Conservation (phyloP, 768 basidiomycete species). For the Suillus paluster region DNA sequence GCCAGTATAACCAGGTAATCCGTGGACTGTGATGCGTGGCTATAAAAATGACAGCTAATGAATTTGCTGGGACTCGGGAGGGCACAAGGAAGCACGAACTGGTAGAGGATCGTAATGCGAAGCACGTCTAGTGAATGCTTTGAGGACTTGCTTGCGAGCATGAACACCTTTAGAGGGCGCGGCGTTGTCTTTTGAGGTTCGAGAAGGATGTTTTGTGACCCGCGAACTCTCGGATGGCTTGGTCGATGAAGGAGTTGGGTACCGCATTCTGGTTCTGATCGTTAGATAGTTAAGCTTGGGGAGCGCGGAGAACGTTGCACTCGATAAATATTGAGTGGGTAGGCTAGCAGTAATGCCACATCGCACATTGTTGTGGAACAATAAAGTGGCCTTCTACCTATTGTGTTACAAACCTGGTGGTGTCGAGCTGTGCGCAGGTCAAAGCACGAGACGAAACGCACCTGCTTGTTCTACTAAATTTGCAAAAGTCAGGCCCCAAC, state of each 20-base stretch:
- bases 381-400: too few species aligned
- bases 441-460: too few species aligned
- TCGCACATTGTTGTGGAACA: too few species aligned
- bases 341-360: too few species aligned
- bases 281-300: not conserved
- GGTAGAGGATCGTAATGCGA: not conserved
- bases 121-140: constrained; percentile 10
- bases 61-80: not conserved
- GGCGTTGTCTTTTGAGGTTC: constrained; percentile 6
- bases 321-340: too few species aligned
- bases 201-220: constrained; percentile 19
- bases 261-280: constrained; percentile 4
- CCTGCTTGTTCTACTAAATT: too few species aligned
- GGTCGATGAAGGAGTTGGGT: constrained; percentile 12
- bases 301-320: not conserved
- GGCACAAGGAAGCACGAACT: not conserved
- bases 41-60: constrained; percentile 15
- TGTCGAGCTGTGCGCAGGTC: too few species aligned
- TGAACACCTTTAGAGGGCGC: constrained; percentile 12
- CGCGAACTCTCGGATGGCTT: constrained; percentile 13
- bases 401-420: too few species aligned
- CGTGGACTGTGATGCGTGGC: constrained; percentile 19
- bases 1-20: constrained; percentile 12
- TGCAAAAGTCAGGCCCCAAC: too few species aligned
- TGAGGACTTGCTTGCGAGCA: constrained; percentile 15